A percentile compares a stretch with the other conserved stretches of the same genome.
Evolutionary conservation across 1,284 basidiomycete species (phyloP).

Genomic region (Heterobasidion occidentale): DNA sequence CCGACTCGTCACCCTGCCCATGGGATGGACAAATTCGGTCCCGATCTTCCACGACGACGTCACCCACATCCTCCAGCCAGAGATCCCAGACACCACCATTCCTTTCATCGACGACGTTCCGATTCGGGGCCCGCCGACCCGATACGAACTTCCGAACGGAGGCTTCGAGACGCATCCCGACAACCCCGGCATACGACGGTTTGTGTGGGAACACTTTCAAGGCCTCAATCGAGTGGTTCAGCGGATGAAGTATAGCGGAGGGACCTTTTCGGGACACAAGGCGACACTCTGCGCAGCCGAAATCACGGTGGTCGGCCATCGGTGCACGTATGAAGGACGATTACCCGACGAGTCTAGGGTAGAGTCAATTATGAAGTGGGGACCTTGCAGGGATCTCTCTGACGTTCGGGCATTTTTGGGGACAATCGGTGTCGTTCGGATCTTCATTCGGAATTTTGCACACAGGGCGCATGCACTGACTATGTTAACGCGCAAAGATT

Average conservation of each 20-base stretch:
- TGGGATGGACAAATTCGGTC: slow-evolving; percentile 31
- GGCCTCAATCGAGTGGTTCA: slow-evolving; percentile 24
- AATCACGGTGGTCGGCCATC: slow-evolving; percentile 19
- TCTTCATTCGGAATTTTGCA: slow-evolving; percentile 15
- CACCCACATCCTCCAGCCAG: slow-evolving; percentile 21
- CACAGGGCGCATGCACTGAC: slow-evolving; percentile 8
- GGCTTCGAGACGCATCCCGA: slow-evolving; percentile 18
- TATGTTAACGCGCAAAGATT: slow-evolving; percentile 8
- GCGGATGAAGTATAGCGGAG: slow-evolving; percentile 16
- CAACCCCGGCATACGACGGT: slow-evolving; percentile 24
- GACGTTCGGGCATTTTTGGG: slow-evolving; percentile 7
- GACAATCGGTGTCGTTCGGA: slow-evolving; percentile 11
- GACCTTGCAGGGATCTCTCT: slow-evolving; percentile 4
- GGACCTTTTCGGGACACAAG: slow-evolving; percentile 18
- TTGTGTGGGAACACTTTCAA: slow-evolving; percentile 23
- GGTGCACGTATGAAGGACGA: slow-evolving; percentile 17
- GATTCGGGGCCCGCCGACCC: slow-evolving; percentile 13
- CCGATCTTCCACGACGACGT: slow-evolving; percentile 26
- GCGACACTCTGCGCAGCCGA: slow-evolving; percentile 8
- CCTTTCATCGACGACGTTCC: slow-evolving; percentile 24
- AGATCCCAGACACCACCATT: slow-evolving; percentile 24
- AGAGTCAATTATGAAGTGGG: slow-evolving; percentile 15
- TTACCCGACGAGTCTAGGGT: slow-evolving; percentile 9
- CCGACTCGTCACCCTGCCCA: slow-evolving; percentile 19
- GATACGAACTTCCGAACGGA: slow-evolving; percentile 12